Conservation (phyloP, 495 filamentous ascomycete genomes). For the Neurospora sp. region DNA sequence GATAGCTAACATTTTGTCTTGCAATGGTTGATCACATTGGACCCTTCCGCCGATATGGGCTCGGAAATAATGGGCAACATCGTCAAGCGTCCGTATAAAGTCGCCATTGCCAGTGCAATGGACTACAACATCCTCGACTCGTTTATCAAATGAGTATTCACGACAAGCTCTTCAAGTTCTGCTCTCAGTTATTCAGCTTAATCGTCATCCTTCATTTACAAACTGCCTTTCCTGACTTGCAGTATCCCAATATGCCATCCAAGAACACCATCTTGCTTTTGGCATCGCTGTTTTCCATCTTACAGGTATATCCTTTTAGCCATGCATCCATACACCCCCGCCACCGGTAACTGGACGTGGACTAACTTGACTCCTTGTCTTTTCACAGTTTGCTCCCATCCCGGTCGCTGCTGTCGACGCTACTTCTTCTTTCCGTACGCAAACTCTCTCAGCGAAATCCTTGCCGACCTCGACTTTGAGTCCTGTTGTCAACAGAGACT, state of each 20-base stretch:
- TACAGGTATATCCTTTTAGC: background rate
- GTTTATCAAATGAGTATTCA: background rate
- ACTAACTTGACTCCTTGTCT: background rate
- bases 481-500: background rate
- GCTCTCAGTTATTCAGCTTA: background rate
- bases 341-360: background rate
- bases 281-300: background rate
- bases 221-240: background rate
- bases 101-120: background rate
- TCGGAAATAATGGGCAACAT: background rate
- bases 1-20: background rate
- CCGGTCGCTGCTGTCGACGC: background rate
- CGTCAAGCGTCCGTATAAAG: background rate
- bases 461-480: background rate
- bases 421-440: background rate
- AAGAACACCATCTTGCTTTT: background rate
- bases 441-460: background rate
- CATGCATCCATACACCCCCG: background rate
- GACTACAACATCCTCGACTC: background rate
- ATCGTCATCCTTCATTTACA: accelerated
- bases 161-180: background rate
- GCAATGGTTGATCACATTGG: too few species aligned
- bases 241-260: background rate
- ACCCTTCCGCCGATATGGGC: background rate
- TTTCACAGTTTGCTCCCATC: background rate